Percentiles rank a stretch among this genome's conserved stretches.
phyloP scores from a whole-genome alignment of 2,329 filamentous ascomycete species.

The Arthrobotrys iridis region DNA sequence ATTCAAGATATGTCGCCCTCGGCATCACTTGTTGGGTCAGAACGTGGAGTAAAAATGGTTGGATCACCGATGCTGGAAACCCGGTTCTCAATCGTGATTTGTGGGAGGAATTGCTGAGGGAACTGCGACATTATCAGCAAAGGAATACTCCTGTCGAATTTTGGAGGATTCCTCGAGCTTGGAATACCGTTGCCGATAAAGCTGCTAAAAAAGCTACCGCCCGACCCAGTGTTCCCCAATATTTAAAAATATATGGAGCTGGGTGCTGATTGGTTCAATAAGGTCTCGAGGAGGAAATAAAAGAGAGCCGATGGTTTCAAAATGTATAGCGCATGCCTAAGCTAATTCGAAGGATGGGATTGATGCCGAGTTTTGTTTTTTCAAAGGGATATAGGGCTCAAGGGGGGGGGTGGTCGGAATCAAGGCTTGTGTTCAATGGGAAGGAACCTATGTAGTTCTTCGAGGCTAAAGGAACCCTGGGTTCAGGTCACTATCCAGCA shows the following conservation, averaged over 20 bases:
- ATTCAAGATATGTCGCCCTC: constrained; percentile 66
- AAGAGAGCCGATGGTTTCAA: too few relatives aligned
- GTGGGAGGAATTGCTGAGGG: constrained; percentile 66
- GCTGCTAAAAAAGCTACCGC: constrained; percentile 61
- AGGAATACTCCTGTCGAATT: constrained; percentile 63
- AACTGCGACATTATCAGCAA: constrained; percentile 56
- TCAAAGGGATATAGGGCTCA: too few relatives aligned
- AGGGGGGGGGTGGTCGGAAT: too few relatives aligned
- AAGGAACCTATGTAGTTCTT: too few relatives aligned
- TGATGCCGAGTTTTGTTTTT: too few relatives aligned
- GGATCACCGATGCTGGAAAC: constrained; percentile 61
- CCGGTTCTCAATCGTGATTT: constrained; percentile 67
- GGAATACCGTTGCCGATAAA: constrained; percentile 63
- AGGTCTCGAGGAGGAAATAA: too few relatives aligned
- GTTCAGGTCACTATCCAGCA: too few relatives aligned
- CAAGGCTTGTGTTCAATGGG: too few relatives aligned
- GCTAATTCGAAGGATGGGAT: too few relatives aligned
- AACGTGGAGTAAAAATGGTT: constrained; percentile 64
- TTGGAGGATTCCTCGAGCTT: constrained; percentile 65
- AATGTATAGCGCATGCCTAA: too few relatives aligned
- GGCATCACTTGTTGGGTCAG: constrained; percentile 64
- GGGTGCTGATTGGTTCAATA: too few relatives aligned
- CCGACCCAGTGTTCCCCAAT: background rate
- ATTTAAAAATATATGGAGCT: background rate
- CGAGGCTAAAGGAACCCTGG: too few relatives aligned